phyloP scores from a whole-genome alignment of 2,329 filamentous ascomycete genomes.

The Fusarium austroafricanum region DNA sequence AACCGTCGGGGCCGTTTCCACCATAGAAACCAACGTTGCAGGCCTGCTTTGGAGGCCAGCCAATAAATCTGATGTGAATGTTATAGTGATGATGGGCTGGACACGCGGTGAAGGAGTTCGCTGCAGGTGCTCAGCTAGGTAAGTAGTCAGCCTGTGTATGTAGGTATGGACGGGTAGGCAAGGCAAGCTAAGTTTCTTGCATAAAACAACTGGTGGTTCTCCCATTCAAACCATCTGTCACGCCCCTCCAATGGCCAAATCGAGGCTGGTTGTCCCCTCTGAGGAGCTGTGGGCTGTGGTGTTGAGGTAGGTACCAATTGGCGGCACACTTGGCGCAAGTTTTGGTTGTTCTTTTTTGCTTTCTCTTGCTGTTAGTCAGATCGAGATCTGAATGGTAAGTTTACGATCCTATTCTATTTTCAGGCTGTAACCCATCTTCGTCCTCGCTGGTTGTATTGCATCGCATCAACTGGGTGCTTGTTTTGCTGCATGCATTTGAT shows the following conservation, averaged over 20 bases:
- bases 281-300: slow-evolving; percentile 8
- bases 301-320: slow-evolving; percentile 8
- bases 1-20: slow-evolving; percentile 4
- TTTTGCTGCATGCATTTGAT: slow-evolving; percentile 4
- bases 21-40: slow-evolving; percentile 34
- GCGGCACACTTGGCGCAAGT: slow-evolving; percentile 1
- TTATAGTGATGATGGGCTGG: not conserved
- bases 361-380: not conserved
- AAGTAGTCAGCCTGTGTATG: not conserved
- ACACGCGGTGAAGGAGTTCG: slow-evolving; percentile 4
- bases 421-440: slow-evolving; percentile 3
- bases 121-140: slow-evolving; percentile 2
- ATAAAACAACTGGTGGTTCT: slow-evolving; percentile 6
- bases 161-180: slow-evolving; percentile 31
- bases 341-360: slow-evolving; percentile 1
- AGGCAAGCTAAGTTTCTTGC: slow-evolving; percentile 36
- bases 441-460: not conserved
- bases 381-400: slow-evolving; percentile 2
- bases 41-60: slow-evolving; percentile 23
- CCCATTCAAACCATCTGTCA: not conserved
- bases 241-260: slow-evolving; percentile 24
- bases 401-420: slow-evolving; percentile 3
- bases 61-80: slow-evolving; percentile 13
- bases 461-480: not conserved
- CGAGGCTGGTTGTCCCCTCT: slow-evolving; percentile 27